Evolutionary conservation across 345 rosid species (phyloP).

Genomic region (Salix exigua): DNA sequence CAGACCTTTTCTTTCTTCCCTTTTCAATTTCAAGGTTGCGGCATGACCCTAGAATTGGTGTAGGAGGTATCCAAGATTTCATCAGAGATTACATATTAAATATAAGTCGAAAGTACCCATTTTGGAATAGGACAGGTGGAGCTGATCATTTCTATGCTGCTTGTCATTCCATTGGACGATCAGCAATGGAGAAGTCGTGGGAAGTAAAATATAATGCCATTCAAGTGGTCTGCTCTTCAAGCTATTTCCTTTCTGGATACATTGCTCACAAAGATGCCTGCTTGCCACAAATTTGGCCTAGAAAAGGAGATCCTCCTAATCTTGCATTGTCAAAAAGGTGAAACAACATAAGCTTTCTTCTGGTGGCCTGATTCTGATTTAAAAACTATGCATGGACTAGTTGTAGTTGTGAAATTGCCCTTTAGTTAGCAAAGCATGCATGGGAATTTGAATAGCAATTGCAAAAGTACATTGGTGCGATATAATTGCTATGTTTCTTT

Average conservation of each 20-base stretch:
- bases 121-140: slow-evolving; percentile 59
- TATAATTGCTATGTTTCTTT: background rate
- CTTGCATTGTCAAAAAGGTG: slow-evolving; percentile 45
- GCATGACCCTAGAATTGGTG: slow-evolving; percentile 43
- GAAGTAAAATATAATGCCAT: slow-evolving; percentile 47
- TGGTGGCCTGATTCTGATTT: background rate
- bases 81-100: slow-evolving; percentile 38
- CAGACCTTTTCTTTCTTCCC: slow-evolving; percentile 56
- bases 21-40: slow-evolving; percentile 56
- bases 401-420: background rate
- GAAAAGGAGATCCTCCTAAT: slow-evolving; percentile 44
- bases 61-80: slow-evolving; percentile 39
- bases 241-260: slow-evolving; percentile 48
- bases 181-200: slow-evolving; percentile 42
- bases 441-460: background rate
- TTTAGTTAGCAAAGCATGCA: background rate
- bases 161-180: slow-evolving; percentile 58
- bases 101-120: slow-evolving; percentile 47
- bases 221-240: slow-evolving; percentile 59
- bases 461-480: background rate
- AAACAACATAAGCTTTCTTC: background rate
- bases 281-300: slow-evolving; percentile 65
- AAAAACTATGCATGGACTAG: too few species aligned
- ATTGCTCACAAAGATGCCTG: slow-evolving; percentile 57
- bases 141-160: slow-evolving; percentile 64